Base-by-base conservation (phyloP, 2,329 filamentous ascomycete species). In the Claviceps africana region DNA sequence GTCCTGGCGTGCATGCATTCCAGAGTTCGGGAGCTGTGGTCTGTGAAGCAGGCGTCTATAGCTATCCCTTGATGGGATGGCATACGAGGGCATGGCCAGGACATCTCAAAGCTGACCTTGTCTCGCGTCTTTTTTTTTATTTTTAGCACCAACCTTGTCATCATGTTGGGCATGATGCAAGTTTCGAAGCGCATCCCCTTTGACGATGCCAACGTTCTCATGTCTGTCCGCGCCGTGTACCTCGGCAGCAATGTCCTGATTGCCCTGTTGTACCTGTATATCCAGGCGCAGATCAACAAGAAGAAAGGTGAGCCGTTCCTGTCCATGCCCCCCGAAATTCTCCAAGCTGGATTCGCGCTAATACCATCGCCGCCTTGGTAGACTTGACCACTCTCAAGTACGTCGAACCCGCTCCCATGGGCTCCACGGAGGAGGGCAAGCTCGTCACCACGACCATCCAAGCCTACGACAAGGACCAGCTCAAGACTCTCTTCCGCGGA, bases 121-220 rank as follows among this genome's bases (percentile, higher is more conserved):
- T 33, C 48, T 30, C 21, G 11, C 51, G 35, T 50, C 25, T 5
- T 21, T 51, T 51, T n/a, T n/a, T n/a, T n/a, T n/a, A n/a, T n/a
- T n/a, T n/a, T 57, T 70, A 95, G 89, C 64, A 88, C 86, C 70
- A 95, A 95, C 79, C 78, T 95, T 69, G 77, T 88, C 75, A 89
- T 95, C 83, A 90, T 95, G 74, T 81, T 95, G 61, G 86, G 87
- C 67, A 94, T 96, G 85, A 96, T 97, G 88, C 91, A 96, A 78
- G 86, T 95, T 56, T 86, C 89, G 62, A 97, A 97, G 81, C 88
- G 85, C 72, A 83, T 98, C 56, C 88, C 90, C 48, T 95, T 97
- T 64, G 91, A 97, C 31, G 85, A 97, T 65, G 88, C 78, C 45
- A 69, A 71, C 47, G 73, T 78, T 21, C 75, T 81, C 60, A 80